Evolutionary conservation across 75 land plant species (phyloP).

Genomic region (Sequoiadendron giganteum): DNA sequence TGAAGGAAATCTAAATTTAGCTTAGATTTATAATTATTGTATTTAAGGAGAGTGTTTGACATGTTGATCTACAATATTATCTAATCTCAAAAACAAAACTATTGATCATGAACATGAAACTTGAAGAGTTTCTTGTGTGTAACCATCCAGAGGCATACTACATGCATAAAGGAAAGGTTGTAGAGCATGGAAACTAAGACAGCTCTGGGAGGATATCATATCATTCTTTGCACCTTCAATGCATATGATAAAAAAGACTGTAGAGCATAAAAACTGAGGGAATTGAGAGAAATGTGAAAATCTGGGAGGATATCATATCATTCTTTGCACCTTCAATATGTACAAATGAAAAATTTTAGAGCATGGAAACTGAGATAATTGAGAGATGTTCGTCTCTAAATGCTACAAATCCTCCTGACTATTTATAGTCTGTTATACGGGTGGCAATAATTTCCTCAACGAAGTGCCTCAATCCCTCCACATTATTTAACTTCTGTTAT

Average conservation of each 20-base stretch:
- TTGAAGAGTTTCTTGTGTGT: not conserved
- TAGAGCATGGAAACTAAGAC: not conserved
- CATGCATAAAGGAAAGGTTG: not conserved
- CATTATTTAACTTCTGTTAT: not conserved
- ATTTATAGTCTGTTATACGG: not conserved
- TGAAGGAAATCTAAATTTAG: not conserved
- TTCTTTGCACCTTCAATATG: too few species aligned
- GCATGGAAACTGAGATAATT: too few species aligned
- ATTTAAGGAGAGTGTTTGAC: not conserved
- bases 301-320: too few species aligned
- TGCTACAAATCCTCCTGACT: not conserved
- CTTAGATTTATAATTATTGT: not conserved
- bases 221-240: not conserved
- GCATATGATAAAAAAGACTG: too few species aligned
- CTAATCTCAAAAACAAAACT: not conserved
- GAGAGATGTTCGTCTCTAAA: too few species aligned
- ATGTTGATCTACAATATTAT: not conserved
- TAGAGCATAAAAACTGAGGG: too few species aligned
- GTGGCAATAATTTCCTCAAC: not conserved
- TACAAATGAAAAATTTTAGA: too few species aligned
- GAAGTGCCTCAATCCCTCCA: not conserved
- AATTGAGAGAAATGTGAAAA: too few species aligned
- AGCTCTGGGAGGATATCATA: not conserved
- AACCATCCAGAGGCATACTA: not conserved
- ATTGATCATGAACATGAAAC: not conserved